These are phyloP conservation scores for Acanthamoeba lugdunensis DNA, from an alignment of 208 protist genomes.

Conservation along the genomic window DNA sequence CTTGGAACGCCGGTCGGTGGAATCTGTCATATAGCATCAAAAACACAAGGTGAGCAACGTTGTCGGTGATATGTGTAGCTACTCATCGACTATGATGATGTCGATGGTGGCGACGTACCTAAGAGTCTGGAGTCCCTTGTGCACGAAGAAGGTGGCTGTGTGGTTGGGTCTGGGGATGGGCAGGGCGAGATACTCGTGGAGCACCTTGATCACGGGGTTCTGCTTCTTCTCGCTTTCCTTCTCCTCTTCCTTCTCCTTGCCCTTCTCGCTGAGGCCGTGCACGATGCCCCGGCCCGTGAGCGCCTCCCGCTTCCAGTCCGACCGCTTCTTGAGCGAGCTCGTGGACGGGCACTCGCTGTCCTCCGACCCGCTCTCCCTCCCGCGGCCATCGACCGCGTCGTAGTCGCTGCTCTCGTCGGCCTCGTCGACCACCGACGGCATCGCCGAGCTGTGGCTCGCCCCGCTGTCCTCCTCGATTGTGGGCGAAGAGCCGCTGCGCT, in stretches of 20 bases:
- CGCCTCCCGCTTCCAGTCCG: constrained; percentile 9
- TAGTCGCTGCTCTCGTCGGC: neutral
- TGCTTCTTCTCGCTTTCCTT: constrained; percentile 8
- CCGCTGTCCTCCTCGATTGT: neutral
- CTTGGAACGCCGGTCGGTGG: constrained; percentile 44
- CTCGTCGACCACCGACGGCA: neutral
- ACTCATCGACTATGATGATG: too few species aligned
- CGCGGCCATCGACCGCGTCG: neutral
- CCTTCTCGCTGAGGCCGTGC: neutral
- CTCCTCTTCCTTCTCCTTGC: neutral
- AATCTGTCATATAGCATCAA: neutral
- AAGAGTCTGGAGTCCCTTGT: constrained; percentile 24
- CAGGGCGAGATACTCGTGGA: constrained; percentile 19
- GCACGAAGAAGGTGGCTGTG: constrained; percentile 35
- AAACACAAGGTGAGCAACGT: neutral
- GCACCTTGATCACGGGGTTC: constrained; percentile 41
- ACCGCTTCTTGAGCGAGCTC: neutral
- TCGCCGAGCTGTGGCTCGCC: neutral
- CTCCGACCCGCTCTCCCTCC: constrained; percentile 25
- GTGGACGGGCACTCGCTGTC: neutral
- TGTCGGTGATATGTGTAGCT: too few species aligned
- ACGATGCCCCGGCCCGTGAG: constrained; percentile 35
- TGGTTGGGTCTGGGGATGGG: constrained; percentile 33
- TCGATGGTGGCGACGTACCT: too few species aligned
- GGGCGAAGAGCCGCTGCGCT: neutral